phyloP scores from a whole-genome alignment of 768 basidiomycete species.

The Saitozyma sp. region DNA sequence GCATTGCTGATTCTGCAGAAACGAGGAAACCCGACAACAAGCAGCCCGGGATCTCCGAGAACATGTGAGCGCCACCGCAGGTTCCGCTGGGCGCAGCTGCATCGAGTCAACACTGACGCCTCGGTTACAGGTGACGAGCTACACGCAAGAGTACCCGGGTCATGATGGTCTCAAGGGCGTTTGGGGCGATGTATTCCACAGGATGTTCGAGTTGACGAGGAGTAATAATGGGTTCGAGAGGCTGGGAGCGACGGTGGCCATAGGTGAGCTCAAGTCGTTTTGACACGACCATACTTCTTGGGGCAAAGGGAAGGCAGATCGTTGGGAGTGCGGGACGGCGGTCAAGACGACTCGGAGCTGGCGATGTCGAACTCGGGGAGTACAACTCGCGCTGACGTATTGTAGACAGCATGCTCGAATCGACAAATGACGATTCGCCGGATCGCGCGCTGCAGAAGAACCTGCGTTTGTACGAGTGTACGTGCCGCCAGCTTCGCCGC shows the following conservation, averaged over 20 bases:
- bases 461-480: constrained; percentile 43
- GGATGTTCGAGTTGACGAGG: constrained; percentile 44
- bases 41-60: constrained; percentile 57
- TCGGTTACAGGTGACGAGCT: constrained; percentile 20
- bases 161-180: constrained; percentile 43
- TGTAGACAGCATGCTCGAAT: constrained; percentile 33
- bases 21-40: constrained; percentile 65
- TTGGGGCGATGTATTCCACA: constrained; percentile 40
- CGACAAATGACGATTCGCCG: constrained; percentile 41
- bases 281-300: background rate
- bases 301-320: too few species aligned
- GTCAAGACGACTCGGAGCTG: too few species aligned
- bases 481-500: constrained; percentile 1
- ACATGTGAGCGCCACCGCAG: constrained; percentile 18
- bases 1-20: constrained; percentile 52
- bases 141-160: constrained; percentile 35
- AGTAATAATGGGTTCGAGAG: constrained; percentile 43
- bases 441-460: constrained; percentile 39
- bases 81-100: background rate
- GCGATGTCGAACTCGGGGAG: background rate
- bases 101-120: background rate
- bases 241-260: constrained; percentile 37
- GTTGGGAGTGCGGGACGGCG: too few species aligned
- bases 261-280: constrained; percentile 25
- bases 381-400: too few species aligned